Percentiles rank a stretch among this genome's conserved stretches.
Conservation (phyloP, 2,329 filamentous ascomycete genomes). For the Annulohypoxylon truncatum region DNA sequence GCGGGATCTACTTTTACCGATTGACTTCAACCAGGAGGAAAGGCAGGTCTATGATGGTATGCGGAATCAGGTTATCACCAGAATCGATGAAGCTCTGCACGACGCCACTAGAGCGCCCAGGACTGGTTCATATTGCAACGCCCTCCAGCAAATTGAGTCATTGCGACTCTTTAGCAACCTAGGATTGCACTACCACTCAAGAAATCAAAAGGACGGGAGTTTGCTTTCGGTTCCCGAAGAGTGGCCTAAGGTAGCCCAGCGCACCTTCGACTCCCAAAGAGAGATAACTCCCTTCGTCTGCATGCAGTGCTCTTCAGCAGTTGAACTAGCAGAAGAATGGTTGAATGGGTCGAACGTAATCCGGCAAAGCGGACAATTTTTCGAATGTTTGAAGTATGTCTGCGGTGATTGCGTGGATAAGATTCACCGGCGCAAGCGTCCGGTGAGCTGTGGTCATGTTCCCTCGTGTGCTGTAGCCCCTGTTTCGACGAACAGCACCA, state of each 20-base stretch:
- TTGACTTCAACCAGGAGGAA: slow-evolving; percentile 50
- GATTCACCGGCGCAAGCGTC: background rate
- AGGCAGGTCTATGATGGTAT: background rate
- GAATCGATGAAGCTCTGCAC: slow-evolving; percentile 1
- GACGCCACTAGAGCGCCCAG: background rate
- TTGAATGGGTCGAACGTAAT: background rate
- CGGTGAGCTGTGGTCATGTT: background rate
- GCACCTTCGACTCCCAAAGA: background rate
- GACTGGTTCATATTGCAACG: background rate
- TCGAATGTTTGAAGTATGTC: background rate
- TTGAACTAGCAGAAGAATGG: background rate
- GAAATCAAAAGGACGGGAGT: background rate
- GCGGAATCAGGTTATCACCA: background rate
- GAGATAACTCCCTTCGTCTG: background rate
- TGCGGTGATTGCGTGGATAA: background rate
- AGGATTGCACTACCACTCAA: background rate
- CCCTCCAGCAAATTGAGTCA: slow-evolving; percentile 5
- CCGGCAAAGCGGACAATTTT: background rate
- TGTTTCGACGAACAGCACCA: background rate
- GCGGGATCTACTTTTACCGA: slow-evolving; percentile 48
- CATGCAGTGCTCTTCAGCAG: background rate
- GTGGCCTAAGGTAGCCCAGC: background rate
- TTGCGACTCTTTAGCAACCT: background rate
- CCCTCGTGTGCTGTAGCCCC: background rate
- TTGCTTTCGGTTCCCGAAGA: background rate